phyloP scores from a whole-genome alignment of 352 stramenopile species.

The Phytophthora tentaculata region DNA sequence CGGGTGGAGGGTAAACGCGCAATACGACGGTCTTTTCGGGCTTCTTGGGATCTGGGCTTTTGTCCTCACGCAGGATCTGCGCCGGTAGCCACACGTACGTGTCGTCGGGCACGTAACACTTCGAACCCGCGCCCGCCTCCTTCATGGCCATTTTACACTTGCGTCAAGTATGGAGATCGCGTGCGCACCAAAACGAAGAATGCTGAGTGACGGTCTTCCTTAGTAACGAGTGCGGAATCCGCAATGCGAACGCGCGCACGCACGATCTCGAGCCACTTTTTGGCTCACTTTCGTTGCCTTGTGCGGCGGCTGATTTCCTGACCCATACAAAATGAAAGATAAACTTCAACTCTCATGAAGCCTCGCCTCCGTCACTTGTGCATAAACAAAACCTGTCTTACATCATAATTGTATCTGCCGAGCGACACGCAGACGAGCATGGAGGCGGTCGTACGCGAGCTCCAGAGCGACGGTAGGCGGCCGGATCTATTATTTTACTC shows the following conservation, averaged over 20 bases:
- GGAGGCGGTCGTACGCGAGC: conserved; percentile 74
- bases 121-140: conserved; percentile 55
- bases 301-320: conserved; percentile 18
- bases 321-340: conserved; percentile 33
- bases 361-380: conserved; percentile 15
- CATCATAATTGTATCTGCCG: conserved; percentile 32
- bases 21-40: conserved; percentile 67
- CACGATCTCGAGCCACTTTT: conserved; percentile 5
- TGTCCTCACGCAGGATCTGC: conserved; percentile 70
- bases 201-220: conserved; percentile 24
- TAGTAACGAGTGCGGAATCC: conserved; percentile 9
- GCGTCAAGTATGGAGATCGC: neutral
- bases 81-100: conserved; percentile 80
- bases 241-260: conserved; percentile 7
- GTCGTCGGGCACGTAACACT: conserved; percentile 87
- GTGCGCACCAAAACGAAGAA: conserved; percentile 10
- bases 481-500: neutral
- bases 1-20: conserved; percentile 51
- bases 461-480: conserved; percentile 70
- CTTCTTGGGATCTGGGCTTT: conserved; percentile 53
- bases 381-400: conserved; percentile 15
- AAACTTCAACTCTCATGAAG: conserved; percentile 32
- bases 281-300: conserved; percentile 6
- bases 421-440: conserved; percentile 32
- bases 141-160: conserved; percentile 24